Conservation (phyloP, 345 rosid species). For the Citrus hindsii region DNA sequence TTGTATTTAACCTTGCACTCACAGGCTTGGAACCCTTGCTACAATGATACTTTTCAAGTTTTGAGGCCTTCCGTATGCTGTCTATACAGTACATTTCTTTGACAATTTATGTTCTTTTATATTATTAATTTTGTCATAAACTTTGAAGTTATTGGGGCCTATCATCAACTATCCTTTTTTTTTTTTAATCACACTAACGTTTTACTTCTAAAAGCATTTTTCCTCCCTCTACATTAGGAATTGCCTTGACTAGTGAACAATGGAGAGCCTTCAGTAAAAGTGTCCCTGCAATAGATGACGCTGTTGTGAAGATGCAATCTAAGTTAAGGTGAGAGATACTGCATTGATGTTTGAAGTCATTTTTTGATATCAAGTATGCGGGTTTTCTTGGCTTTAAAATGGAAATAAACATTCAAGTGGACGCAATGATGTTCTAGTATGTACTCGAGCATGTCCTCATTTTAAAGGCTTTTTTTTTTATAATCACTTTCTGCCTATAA, state of each 20-base stretch:
- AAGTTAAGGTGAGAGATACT: slow-evolving; percentile 45
- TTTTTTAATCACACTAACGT: not conserved
- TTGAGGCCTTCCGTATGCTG: not conserved
- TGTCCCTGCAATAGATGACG: slow-evolving; percentile 58
- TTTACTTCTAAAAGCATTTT: slow-evolving; percentile 5
- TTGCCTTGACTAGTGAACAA: slow-evolving; percentile 46
- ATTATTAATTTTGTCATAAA: not conserved
- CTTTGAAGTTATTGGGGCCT: not conserved
- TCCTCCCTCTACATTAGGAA: slow-evolving; percentile 40
- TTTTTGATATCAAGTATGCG: not conserved
- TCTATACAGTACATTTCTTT: not conserved
- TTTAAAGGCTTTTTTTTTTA: not conserved
- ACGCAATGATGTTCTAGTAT: not conserved
- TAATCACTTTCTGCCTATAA: not conserved
- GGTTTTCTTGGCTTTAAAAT: not conserved
- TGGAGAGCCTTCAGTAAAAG: slow-evolving; percentile 52
- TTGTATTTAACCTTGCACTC: not conserved
- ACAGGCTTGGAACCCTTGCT: not conserved
- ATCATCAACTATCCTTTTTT: not conserved
- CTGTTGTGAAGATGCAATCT: slow-evolving; percentile 44
- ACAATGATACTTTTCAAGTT: not conserved
- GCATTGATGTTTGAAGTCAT: not conserved
- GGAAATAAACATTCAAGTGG: not conserved
- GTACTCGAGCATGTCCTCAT: not conserved
- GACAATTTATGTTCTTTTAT: not conserved